Conservation (phyloP, 371 early-diverging fungal genomes). For the Syncephalastrum racemosum region DNA sequence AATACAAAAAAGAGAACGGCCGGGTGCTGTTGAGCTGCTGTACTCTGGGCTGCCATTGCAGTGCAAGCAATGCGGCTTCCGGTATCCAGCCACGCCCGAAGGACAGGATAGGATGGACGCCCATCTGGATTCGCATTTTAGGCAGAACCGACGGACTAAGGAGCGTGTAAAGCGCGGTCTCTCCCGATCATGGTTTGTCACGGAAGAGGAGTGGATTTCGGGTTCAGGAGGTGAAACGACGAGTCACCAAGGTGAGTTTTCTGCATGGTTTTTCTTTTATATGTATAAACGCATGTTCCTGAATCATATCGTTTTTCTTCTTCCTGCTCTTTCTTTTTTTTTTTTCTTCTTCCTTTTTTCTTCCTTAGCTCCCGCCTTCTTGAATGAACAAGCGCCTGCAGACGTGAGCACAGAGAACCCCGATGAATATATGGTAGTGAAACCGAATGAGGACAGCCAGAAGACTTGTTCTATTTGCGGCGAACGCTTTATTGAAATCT, state of each 20-base stretch:
- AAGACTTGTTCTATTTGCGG: constrained; percentile 84
- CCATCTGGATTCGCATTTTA: constrained; percentile 94
- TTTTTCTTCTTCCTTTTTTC: background rate
- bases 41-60: constrained; percentile 77
- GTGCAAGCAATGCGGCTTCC: constrained; percentile 91
- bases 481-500: constrained; percentile 82
- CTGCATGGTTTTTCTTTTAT: background rate
- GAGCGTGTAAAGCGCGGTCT: constrained; percentile 73
- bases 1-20: constrained; percentile 43
- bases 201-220: constrained; percentile 61
- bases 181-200: constrained; percentile 86
- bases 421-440: constrained; percentile 42
- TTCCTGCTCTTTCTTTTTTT: background rate
- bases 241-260: constrained; percentile 42
- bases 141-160: constrained; percentile 83
- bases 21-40: constrained; percentile 63
- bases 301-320: background rate
- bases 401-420: constrained; percentile 17
- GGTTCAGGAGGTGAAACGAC: constrained; percentile 48
- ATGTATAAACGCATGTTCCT: background rate
- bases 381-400: constrained; percentile 29
- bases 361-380: constrained; percentile 38
- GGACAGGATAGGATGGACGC: constrained; percentile 76
- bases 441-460: constrained; percentile 46
- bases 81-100: constrained; percentile 68